These are phyloP conservation scores for Candida ipomoeae DNA, from an alignment of 805 yeast species.

Conservation along the genomic window DNA sequence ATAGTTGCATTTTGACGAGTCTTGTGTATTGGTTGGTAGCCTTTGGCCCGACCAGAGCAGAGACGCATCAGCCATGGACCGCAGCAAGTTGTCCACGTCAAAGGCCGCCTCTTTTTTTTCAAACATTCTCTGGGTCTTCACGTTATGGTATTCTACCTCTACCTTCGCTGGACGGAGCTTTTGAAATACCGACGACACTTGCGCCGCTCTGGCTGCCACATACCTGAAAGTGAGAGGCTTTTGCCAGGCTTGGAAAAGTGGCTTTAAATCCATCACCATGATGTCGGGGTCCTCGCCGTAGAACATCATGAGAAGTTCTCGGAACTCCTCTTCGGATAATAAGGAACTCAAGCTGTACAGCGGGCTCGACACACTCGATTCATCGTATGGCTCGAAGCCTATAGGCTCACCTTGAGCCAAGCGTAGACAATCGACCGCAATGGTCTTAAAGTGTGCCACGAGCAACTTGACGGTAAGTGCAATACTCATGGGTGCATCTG, in stretches of 20 bases:
- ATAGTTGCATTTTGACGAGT: conserved; percentile 42
- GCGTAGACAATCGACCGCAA: conserved; percentile 40
- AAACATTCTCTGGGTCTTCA: conserved; percentile 32
- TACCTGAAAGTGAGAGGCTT: conserved; percentile 53
- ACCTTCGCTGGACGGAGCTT: conserved; percentile 34
- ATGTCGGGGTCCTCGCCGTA: conserved; percentile 19
- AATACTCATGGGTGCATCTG: conserved; percentile 47
- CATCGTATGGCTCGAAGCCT: conserved; percentile 41
- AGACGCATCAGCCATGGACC: conserved; percentile 31
- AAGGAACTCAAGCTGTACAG: conserved; percentile 11
- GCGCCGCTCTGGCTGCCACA: conserved; percentile 53
- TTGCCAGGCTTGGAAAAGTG: conserved; percentile 44
- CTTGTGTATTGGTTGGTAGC: conserved; percentile 42
- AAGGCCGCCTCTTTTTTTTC: conserved; percentile 38
- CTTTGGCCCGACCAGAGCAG: conserved; percentile 59
- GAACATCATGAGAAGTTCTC: conserved; percentile 5
- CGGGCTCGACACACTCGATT: neutral
- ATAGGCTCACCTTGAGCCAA: conserved; percentile 45
- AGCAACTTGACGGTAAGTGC: conserved; percentile 36
- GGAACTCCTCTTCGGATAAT: conserved; percentile 8
- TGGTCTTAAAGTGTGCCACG: conserved; percentile 29
- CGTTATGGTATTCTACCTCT: conserved; percentile 52
- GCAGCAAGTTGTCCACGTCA: conserved; percentile 25
- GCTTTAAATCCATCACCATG: conserved; percentile 20
- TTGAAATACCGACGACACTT: conserved; percentile 36